A percentile compares a stretch with the other conserved stretches of the same genome.
These are phyloP conservation scores for Sporisorium reilianum DNA, from an alignment of 1,284 basidiomycete species.

Conservation along the genomic window DNA sequence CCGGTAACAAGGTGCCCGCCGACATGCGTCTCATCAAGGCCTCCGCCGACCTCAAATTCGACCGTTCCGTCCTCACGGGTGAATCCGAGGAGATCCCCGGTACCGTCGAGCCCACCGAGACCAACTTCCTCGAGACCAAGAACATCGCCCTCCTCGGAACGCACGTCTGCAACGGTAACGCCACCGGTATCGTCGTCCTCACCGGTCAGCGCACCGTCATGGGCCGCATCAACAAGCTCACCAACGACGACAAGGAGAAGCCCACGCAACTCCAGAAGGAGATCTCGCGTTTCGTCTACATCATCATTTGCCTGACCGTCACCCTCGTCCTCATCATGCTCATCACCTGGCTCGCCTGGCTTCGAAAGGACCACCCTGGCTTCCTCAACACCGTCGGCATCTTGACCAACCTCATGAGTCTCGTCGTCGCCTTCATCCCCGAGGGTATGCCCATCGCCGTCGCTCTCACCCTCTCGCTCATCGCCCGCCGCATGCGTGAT, in stretches of 20 bases:
- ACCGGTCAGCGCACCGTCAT: constrained; percentile 74
- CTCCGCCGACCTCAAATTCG: constrained; percentile 74
- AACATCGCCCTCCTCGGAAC: constrained; percentile 79
- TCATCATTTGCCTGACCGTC: constrained; percentile 73
- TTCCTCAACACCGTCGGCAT: constrained; percentile 76
- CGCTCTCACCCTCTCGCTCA: constrained; percentile 78
- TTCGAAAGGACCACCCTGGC: constrained; percentile 73
- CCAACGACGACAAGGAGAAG: constrained; percentile 69
- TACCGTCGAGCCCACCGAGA: constrained; percentile 73
- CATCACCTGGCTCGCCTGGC: constrained; percentile 73
- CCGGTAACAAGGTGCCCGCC: constrained; percentile 72
- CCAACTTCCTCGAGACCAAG: constrained; percentile 72
- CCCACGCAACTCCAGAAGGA: constrained; percentile 74
- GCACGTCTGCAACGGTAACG: constrained; percentile 75
- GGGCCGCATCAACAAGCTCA: constrained; percentile 70
- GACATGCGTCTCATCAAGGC: constrained; percentile 72
- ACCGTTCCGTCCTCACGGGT: constrained; percentile 78
- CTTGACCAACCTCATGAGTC: constrained; percentile 74
- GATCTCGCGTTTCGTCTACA: constrained; percentile 71
- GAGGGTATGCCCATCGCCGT: constrained; percentile 79
- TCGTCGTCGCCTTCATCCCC: constrained; percentile 79
- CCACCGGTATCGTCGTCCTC: constrained; percentile 75
- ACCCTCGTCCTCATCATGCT: constrained; percentile 72
- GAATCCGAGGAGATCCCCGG: constrained; percentile 74
- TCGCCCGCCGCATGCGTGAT: constrained; percentile 79